These are phyloP conservation scores for Phytophthora quininea DNA, from an alignment of 352 stramenopile species.

Conservation along the genomic window DNA sequence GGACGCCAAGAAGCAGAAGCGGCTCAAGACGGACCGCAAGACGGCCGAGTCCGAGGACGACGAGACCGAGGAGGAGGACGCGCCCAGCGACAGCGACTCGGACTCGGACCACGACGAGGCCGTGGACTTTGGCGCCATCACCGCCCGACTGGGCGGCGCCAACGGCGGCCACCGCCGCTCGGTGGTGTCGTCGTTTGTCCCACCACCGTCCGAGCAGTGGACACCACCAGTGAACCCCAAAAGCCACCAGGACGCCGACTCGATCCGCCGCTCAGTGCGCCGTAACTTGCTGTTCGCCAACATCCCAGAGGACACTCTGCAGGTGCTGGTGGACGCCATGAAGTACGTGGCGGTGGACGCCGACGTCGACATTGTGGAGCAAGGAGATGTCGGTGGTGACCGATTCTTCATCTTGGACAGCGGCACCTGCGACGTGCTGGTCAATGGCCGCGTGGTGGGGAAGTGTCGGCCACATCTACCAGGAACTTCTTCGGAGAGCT, in stretches of 20 bases:
- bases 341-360: conserved; percentile 53
- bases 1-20: conserved; percentile 30
- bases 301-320: conserved; percentile 65
- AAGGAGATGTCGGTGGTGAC: conserved; percentile 83
- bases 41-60: conserved; percentile 28
- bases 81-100: conserved; percentile 24
- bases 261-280: conserved; percentile 63
- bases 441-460: conserved; percentile 63
- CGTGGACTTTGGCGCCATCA: conserved; percentile 51
- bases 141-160: conserved; percentile 42
- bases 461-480: conserved; percentile 57
- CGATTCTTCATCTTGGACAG: conserved; percentile 92
- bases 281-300: conserved; percentile 75
- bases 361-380: conserved; percentile 61
- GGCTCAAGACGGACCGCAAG: conserved; percentile 35
- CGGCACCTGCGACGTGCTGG: conserved; percentile 78
- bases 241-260: conserved; percentile 49
- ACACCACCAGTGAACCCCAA: conserved; percentile 59
- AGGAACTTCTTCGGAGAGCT: conserved; percentile 93
- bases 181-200: conserved; percentile 62
- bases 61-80: conserved; percentile 40
- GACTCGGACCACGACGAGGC: conserved; percentile 38
- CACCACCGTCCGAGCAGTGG: conserved; percentile 53
- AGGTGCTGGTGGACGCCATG: conserved; percentile 78
- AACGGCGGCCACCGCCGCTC: conserved; percentile 51